Conservation (phyloP, 2,329 filamentous ascomycete genomes). For the Lomentospora prolificans region DNA sequence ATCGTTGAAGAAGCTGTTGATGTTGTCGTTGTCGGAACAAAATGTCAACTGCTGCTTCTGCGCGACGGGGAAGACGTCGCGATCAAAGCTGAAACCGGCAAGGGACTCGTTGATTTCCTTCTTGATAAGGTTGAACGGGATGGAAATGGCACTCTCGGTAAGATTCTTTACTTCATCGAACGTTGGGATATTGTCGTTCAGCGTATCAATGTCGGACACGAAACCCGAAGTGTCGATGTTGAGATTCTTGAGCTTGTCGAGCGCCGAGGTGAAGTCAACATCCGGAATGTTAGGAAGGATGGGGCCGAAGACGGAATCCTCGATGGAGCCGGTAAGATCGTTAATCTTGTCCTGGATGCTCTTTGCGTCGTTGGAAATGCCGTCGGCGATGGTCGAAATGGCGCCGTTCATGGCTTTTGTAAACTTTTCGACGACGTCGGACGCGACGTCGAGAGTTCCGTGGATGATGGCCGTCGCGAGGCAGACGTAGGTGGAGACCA, state of each 20-base stretch:
- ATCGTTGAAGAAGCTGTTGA: conserved; percentile 73
- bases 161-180: conserved; percentile 79
- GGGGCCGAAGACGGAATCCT: conserved; percentile 39
- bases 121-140: conserved; percentile 76
- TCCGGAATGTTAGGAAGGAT: conserved; percentile 32
- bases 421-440: conserved; percentile 40
- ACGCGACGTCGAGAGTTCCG: conserved; percentile 63
- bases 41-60: conserved; percentile 75
- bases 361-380: conserved; percentile 47
- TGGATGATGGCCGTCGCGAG: conserved; percentile 76
- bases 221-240: conserved; percentile 58
- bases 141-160: conserved; percentile 61
- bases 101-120: conserved; percentile 61
- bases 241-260: conserved; percentile 53
- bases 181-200: conserved; percentile 72
- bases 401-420: conserved; percentile 39
- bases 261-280: conserved; percentile 47
- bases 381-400: conserved; percentile 44
- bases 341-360: conserved; percentile 39
- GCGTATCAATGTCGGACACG: conserved; percentile 55
- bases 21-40: conserved; percentile 74
- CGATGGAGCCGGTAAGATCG: conserved; percentile 33
- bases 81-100: conserved; percentile 67
- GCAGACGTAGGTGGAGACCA: conserved; percentile 84
- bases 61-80: conserved; percentile 69